Evolutionary conservation across 805 yeast genomes (phyloP).

Genomic region (Hanseniaspora occidentalis): DNA sequence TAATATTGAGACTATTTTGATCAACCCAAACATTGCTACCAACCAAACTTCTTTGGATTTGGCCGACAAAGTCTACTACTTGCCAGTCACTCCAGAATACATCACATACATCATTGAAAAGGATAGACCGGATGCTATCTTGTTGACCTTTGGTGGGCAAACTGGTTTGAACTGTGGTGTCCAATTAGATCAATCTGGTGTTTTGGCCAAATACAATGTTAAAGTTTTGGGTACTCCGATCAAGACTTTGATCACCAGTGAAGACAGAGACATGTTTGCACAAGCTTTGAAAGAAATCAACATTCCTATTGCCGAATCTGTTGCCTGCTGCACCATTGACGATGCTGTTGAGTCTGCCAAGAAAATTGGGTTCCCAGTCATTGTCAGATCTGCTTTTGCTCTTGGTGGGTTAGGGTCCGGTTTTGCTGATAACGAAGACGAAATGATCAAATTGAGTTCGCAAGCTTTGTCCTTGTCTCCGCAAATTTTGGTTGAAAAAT

Average conservation of each 20-base stretch:
- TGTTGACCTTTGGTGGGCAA: slow-evolving; percentile 97
- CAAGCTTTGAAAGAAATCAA: slow-evolving; percentile 87
- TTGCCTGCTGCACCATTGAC: slow-evolving; percentile 64
- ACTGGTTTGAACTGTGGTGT: slow-evolving; percentile 96
- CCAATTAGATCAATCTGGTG: slow-evolving; percentile 83
- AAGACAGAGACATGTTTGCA: slow-evolving; percentile 94
- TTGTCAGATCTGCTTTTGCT: slow-evolving; percentile 95
- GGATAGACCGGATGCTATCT: slow-evolving; percentile 95
- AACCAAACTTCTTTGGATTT: slow-evolving; percentile 96
- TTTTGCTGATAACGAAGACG: slow-evolving; percentile 79
- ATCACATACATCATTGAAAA: slow-evolving; percentile 89
- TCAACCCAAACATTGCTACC: slow-evolving; percentile 97
- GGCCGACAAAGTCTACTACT: slow-evolving; percentile 94
- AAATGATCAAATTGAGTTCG: slow-evolving; percentile 72
- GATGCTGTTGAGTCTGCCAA: slow-evolving; percentile 81
- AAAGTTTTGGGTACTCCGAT: slow-evolving; percentile 94
- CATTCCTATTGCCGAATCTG: slow-evolving; percentile 92
- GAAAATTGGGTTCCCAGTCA: slow-evolving; percentile 86
- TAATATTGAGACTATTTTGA: slow-evolving; percentile 89
- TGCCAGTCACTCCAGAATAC: slow-evolving; percentile 95
- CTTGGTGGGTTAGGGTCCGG: slow-evolving; percentile 98
- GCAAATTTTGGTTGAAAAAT: slow-evolving; percentile 87
- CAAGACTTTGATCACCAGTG: slow-evolving; percentile 92
- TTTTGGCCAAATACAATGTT: slow-evolving; percentile 52
- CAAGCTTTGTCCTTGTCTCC: slow-evolving; percentile 94